Percentiles rank a stretch among this genome's conserved stretches.
These are phyloP conservation scores for Sorghum bicolor DNA, from an alignment of 176 grass and related monocot genomes.

Conservation along the genomic window DNA sequence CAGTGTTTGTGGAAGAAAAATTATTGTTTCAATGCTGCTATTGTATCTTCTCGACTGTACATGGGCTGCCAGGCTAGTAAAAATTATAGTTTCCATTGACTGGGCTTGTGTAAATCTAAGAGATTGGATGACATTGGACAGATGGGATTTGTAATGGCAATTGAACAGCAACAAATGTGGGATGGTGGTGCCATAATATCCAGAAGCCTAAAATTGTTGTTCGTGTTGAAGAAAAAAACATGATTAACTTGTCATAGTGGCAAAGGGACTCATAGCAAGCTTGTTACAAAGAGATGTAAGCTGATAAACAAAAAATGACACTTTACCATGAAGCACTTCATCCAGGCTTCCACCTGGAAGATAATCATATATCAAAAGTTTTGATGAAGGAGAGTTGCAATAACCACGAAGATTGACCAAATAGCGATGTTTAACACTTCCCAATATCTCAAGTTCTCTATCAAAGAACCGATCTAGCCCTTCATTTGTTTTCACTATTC, in stretches of 20 bases:
- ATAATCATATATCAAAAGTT: constrained; percentile 97
- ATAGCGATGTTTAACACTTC: constrained; percentile 98
- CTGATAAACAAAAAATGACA: background rate
- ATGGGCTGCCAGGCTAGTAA: background rate
- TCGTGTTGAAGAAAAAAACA: constrained; percentile 1
- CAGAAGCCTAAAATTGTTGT: background rate
- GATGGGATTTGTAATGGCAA: background rate
- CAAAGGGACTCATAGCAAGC: background rate
- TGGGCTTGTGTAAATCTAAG: background rate
- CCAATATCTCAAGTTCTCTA: constrained; percentile 98
- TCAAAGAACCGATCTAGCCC: constrained; percentile 87
- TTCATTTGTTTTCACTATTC: constrained; percentile 98
- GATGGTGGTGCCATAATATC: background rate
- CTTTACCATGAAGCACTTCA: constrained; percentile 86
- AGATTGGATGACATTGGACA: background rate
- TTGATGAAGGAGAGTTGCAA: constrained; percentile 91
- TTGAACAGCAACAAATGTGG: background rate
- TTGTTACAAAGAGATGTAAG: background rate
- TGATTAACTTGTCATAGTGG: background rate
- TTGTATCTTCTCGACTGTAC: background rate
- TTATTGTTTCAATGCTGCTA: background rate
- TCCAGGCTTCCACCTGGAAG: constrained; percentile 95
- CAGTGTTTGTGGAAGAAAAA: background rate
- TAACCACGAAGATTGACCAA: constrained; percentile 98
- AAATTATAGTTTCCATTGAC: background rate